These are phyloP conservation scores for Teunomyces aglyptinius DNA, from an alignment of 805 yeast genomes.

Conservation along the genomic window DNA sequence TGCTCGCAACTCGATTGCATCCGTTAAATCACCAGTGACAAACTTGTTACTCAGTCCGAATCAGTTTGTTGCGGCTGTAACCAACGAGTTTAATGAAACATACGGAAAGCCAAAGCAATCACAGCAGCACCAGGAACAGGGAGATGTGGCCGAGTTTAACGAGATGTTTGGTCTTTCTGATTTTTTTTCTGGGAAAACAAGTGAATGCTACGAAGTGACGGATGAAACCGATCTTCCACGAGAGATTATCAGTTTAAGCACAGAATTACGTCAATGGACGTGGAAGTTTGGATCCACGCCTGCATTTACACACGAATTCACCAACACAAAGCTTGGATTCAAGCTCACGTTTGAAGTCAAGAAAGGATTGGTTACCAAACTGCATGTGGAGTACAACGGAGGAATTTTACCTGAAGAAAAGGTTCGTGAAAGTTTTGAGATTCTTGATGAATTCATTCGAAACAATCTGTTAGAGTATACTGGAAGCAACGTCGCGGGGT, in stretches of 20 bases:
- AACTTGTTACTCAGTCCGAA: conserved; percentile 53
- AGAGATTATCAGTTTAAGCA: conserved; percentile 40
- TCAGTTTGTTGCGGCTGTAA: conserved; percentile 46
- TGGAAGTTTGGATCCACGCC: conserved; percentile 85
- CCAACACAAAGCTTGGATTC: conserved; percentile 29
- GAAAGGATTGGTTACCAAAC: conserved; percentile 33
- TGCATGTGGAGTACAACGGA: conserved; percentile 15
- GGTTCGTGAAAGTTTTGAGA: conserved; percentile 30
- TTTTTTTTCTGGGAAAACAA: conserved; percentile 14
- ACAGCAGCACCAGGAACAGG: conserved; percentile 1
- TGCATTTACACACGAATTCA: conserved; percentile 54
- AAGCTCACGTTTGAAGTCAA: conserved; percentile 45
- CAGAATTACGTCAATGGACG: conserved; percentile 54
- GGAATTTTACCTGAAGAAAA: conserved; percentile 6
- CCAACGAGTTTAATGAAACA: conserved; percentile 35
- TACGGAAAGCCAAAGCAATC: conserved; percentile 20
- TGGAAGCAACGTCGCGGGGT: conserved; percentile 47
- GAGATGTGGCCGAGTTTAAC: conserved; percentile 24
- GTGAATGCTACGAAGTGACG: conserved; percentile 18
- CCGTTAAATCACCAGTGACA: conserved; percentile 77
- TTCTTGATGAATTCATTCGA: conserved; percentile 25
- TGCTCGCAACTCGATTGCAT: conserved; percentile 57
- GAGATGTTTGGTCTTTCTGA: conserved; percentile 34
- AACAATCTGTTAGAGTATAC: conserved; percentile 24
- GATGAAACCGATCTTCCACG: conserved; percentile 27